Base-by-base conservation (phyloP, 352 stramenopile species). In the Stephanocyclus meneghinianus region DNA sequence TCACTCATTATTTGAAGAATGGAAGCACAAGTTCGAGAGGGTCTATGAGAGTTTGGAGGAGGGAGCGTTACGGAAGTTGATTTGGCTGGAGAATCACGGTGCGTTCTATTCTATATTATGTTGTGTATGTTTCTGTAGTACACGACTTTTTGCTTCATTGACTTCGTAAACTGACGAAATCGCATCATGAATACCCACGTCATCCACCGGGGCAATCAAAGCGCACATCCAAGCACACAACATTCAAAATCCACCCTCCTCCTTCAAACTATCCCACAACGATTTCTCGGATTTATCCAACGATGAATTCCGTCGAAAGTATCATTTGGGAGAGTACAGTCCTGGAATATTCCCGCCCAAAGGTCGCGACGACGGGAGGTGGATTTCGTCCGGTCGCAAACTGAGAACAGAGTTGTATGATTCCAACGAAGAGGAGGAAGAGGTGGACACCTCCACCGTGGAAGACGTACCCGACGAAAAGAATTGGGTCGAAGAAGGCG, bases 401-500 rank as follows among this genome's bases (percentile, higher is more conserved):
- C 13, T 64, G 2, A 18, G 42, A 40, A n/a, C 26, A 37, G 9
- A 16, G 35, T 26, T 48, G 44, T 18, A 29, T 63, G 44, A 62
- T 40, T 35, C 59, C 8, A 55, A 53, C 37, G 64, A 61, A 26
- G 32, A 51, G 2, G 21, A 53, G 21, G 37, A 57, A 5, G 60
- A 95, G 3, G 42, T 63, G 59, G 44, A 65, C 35, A 55, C 21
- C 21, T 32, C 60, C 4, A 65, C 61, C 13, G 72, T 70, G 3
- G 56, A 21, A 18, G 44, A 78, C 67, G 62, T 81, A 26, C 74
- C 96, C 1, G 84, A 95, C 1, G 78, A 89, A n/a, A 89, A 98
- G 50, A 96, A 99, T 90, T 99, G 97, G 97, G 80, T 93, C 47
- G 71, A 88, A 13, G 95, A 98, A 76, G 97, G 97, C 53, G 96